Percentiles rank a stretch among this genome's conserved stretches.
phyloP scores from a whole-genome alignment of 768 basidiomycete species.

The Leccinum ochraceum region DNA sequence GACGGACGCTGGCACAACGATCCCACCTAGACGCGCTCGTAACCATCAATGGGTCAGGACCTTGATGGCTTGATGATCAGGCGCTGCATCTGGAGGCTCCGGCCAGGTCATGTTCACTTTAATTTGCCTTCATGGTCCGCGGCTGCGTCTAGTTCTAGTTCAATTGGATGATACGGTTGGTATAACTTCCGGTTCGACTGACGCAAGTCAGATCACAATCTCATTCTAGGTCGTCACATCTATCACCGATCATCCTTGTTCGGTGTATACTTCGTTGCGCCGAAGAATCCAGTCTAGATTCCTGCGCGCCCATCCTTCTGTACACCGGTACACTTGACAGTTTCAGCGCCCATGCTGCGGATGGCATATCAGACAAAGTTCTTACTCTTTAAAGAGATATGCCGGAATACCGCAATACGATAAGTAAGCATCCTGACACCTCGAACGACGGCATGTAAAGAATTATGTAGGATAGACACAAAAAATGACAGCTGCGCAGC shows the following conservation, averaged over 20 bases:
- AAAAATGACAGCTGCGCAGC: conserved; percentile 6
- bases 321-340: not conserved
- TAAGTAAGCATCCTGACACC: not conserved
- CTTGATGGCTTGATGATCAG: not conserved
- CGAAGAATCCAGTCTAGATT: not conserved
- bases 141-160: not conserved
- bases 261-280: not conserved
- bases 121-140: not conserved
- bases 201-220: not conserved
- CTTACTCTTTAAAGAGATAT: not conserved
- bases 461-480: not conserved
- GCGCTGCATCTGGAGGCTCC: not conserved
- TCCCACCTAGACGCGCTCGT: not conserved
- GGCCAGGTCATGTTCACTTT: not conserved
- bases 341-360: not conserved
- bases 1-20: not conserved
- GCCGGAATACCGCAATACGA: conserved; percentile 26
- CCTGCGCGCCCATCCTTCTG: not conserved
- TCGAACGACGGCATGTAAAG: not conserved
- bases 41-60: not conserved
- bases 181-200: not conserved
- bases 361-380: not conserved
- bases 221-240: not conserved
- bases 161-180: not conserved
- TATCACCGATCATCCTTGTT: not conserved